These are phyloP conservation scores for Xylariaceae sp. DNA, from an alignment of 2,329 filamentous ascomycete genomes.

Conservation along the genomic window DNA sequence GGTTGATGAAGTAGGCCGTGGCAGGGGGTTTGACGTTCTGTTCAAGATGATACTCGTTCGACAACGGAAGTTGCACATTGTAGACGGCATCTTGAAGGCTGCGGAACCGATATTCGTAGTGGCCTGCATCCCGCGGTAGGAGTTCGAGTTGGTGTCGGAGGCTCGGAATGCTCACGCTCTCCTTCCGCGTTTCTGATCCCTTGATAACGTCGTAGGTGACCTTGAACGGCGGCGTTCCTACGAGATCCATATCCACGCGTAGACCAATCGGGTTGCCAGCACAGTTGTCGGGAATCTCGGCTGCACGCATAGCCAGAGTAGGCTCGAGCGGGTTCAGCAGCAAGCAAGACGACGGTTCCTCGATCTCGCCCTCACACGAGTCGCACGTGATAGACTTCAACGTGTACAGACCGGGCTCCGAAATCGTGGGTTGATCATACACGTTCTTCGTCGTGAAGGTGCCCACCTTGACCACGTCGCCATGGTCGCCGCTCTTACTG, in stretches of 20 bases:
- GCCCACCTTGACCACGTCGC: slow-evolving; percentile 52
- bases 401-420: slow-evolving; percentile 79
- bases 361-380: slow-evolving; percentile 78
- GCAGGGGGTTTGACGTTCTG: slow-evolving; percentile 93
- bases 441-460: slow-evolving; percentile 57
- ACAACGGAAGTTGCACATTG: slow-evolving; percentile 41
- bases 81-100: slow-evolving; percentile 82
- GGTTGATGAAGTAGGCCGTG: slow-evolving; percentile 63
- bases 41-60: slow-evolving; percentile 50
- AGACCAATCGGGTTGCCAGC: slow-evolving; percentile 90
- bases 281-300: slow-evolving; percentile 90
- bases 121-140: slow-evolving; percentile 72
- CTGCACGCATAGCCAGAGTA: slow-evolving; percentile 63
- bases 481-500: slow-evolving; percentile 64
- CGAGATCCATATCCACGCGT: slow-evolving; percentile 79
- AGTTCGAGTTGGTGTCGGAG: slow-evolving; percentile 81
- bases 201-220: slow-evolving; percentile 70
- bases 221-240: slow-evolving; percentile 88
- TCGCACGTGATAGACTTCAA: slow-evolving; percentile 73
- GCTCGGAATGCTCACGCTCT: slow-evolving; percentile 57
- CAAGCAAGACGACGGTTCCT: slow-evolving; percentile 91
- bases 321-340: slow-evolving; percentile 89
- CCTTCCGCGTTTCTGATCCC: slow-evolving; percentile 50
- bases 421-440: slow-evolving; percentile 61
- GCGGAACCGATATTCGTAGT: slow-evolving; percentile 80